Evolutionary conservation across 1,284 basidiomycete genomes (phyloP), one percentile per base, ranked within the genome.

Genomic region (Ustilago bromivora): DNA sequence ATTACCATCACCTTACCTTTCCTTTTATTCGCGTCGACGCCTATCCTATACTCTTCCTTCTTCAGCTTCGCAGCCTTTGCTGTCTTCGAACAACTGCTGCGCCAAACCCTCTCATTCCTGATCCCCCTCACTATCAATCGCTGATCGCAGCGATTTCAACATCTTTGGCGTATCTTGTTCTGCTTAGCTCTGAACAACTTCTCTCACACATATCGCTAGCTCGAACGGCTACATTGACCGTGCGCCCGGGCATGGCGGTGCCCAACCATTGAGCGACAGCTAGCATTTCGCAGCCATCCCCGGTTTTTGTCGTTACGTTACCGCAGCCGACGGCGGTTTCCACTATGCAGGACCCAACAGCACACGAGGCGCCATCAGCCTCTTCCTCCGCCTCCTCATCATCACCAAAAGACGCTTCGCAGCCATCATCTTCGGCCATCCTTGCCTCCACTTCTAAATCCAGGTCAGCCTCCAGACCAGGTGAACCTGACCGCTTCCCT

Each of bases 391-490:
- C 56, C 17, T 72, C 70, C 3, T 46, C 59, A 19, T 62, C 65
- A 8, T 61, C 71, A 12, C 58, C 69, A 60, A 59, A 59, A 62
- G 57, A 61, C 28, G 0, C 61, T 13, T n/a, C 46, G 31, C 31
- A 35, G 10, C 40, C 59, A 19, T 31, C 59, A n/a, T 61, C 59
- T 4, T 52, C 58, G 15, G 38, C 40, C 35, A 57, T 57, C 28
- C 61, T 55, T 35, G 60, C 61, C 35, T 72, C 64, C 19, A 64
- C 71, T 8, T 53, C 69, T 31, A 64, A 47, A 57, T 72, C 70
- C 28, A 64, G 61, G n/a, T 55, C 56, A 10, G 52, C 28, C 15
- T 31, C 32, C 38, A 60, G 68, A 35, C 9, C 61, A 8, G 56
- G 12, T n/a, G 46, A 62, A 3, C 54, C 57, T 15, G 35, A 41